phyloP scores from a whole-genome alignment of 306 rosid species.

The Glycine tomentella region DNA sequence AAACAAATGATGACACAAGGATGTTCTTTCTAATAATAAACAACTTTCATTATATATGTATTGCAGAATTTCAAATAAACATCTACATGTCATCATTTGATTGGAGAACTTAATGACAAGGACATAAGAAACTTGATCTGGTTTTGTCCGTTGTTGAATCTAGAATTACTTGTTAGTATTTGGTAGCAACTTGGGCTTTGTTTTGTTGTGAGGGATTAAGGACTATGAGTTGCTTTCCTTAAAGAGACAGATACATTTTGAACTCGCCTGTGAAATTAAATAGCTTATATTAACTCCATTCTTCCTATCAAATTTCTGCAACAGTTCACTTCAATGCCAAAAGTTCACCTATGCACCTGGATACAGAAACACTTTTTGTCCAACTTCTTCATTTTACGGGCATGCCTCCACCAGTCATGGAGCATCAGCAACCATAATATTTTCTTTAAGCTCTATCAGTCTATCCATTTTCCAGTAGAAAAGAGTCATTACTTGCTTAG shows the following conservation, averaged over 20 bases:
- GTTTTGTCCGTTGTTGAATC: background rate
- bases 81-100: background rate
- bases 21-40: background rate
- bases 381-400: constrained; percentile 4
- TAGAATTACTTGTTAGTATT: background rate
- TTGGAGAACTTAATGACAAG: background rate
- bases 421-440: constrained; percentile 19
- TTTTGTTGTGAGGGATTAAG: background rate
- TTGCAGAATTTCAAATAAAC: background rate
- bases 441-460: constrained; percentile 10
- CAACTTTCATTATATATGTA: background rate
- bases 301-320: constrained; percentile 17
- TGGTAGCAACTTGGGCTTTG: background rate
- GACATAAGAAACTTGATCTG: background rate
- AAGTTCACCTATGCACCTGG: constrained; percentile 12
- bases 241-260: background rate
- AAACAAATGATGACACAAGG: background rate
- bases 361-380: background rate
- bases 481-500: constrained; percentile 21
- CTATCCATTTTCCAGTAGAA: background rate
- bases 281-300: background rate
- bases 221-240: constrained; percentile 18
- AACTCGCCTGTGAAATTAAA: background rate
- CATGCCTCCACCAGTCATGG: constrained; percentile 16
- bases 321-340: background rate